phyloP scores from a whole-genome alignment of 371 early-diverging fungal genomes.

The Actinomucor elegans region DNA sequence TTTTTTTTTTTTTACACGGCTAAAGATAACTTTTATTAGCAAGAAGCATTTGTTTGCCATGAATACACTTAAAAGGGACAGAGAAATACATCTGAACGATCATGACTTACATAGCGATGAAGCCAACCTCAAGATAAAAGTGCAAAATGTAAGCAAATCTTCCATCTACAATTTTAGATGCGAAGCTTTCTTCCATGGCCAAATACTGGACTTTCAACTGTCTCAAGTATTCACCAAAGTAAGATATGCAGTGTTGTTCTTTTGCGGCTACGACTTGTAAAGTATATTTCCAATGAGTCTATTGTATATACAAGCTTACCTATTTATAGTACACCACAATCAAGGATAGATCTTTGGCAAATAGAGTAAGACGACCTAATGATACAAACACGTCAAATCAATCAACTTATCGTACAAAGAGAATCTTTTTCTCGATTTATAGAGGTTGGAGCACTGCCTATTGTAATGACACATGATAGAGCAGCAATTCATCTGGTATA shows the following conservation, averaged over 20 bases:
- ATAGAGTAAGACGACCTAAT: slow-evolving; percentile 16
- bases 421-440: slow-evolving; percentile 1
- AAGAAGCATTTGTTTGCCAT: no score
- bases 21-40: no score
- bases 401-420: neutral
- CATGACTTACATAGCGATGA: neutral
- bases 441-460: slow-evolving; percentile 5
- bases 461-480: slow-evolving; percentile 23
- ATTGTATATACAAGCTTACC: no score
- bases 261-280: slow-evolving; percentile 34
- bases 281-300: neutral
- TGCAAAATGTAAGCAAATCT: neutral
- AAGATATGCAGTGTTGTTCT: slow-evolving; percentile 17
- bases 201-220: slow-evolving; percentile 9
- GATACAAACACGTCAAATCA: neutral
- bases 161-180: slow-evolving; percentile 12
- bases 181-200: slow-evolving; percentile 4
- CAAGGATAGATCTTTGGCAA: neutral
- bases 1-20: neutral
- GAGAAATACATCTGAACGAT: no score
- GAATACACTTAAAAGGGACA: no score
- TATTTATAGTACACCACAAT: no score
- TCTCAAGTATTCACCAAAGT: neutral
- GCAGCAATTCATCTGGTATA: slow-evolving; percentile 7
- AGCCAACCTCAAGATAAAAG: neutral